Evolutionary conservation across 768 basidiomycete genomes (phyloP).

Genomic region (Cystobasidium onofrii): DNA sequence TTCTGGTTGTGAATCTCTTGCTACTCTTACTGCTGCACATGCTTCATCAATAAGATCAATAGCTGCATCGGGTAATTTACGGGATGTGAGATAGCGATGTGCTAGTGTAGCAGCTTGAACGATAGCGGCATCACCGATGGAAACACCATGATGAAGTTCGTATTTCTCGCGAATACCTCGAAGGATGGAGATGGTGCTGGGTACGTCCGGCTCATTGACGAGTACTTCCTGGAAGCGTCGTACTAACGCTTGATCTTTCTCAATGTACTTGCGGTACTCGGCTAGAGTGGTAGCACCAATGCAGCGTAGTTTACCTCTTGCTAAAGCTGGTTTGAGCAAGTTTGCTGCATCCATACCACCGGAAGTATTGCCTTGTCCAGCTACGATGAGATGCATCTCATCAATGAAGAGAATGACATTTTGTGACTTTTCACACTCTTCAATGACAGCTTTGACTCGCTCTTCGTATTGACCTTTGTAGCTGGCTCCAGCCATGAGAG

Average conservation of each 20-base stretch:
- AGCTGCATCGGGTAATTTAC: conserved; percentile 47
- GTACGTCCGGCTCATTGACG: conserved; percentile 79
- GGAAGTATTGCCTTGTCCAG: conserved; percentile 72
- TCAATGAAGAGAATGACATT: conserved; percentile 90
- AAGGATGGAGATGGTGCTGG: conserved; percentile 84
- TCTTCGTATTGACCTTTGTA: conserved; percentile 97
- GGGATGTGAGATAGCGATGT: conserved; percentile 66
- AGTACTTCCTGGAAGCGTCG: conserved; percentile 52
- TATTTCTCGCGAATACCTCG: conserved; percentile 52
- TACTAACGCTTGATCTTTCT: conserved; percentile 60
- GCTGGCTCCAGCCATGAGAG: conserved; percentile 82
- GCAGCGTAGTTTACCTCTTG: conserved; percentile 65
- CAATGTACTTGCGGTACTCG: conserved; percentile 87
- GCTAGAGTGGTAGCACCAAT: conserved; percentile 86
- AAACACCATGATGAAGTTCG: conserved; percentile 80
- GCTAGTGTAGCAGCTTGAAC: conserved; percentile 85
- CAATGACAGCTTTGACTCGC: conserved; percentile 80
- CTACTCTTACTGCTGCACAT: conserved; percentile 76
- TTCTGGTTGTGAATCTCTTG: conserved; percentile 88
- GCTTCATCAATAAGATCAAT: conserved; percentile 86
- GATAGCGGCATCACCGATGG: conserved; percentile 77
- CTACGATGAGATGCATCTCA: conserved; percentile 85
- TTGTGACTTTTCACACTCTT: conserved; percentile 82
- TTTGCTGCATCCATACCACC: conserved; percentile 69
- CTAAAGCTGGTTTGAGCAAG: conserved; percentile 86